Conservation (phyloP, 352 stramenopile genomes). For the Peronospora belbahrii region DNA sequence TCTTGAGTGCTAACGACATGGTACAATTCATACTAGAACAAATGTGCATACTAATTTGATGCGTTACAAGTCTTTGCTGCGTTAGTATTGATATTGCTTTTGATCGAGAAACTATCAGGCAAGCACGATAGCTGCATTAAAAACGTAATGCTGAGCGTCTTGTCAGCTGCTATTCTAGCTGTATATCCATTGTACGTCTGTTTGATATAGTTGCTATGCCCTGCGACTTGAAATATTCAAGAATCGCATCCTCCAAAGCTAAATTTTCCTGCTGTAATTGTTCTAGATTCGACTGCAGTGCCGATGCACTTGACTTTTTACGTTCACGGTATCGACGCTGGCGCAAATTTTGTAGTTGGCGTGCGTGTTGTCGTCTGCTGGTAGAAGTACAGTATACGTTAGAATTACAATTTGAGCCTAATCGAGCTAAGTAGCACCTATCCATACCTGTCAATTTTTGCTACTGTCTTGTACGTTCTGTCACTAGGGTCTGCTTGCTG, state of each 20-base stretch:
- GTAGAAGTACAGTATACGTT: no score
- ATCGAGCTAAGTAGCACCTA: neutral
- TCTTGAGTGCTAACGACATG: no score
- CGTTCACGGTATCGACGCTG: conserved; percentile 42
- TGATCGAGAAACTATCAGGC: neutral
- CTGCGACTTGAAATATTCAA: conserved; percentile 11
- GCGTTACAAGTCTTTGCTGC: no score
- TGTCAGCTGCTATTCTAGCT: neutral
- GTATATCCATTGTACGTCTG: neutral
- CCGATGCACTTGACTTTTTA: conserved; percentile 32
- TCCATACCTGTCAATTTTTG: conserved; percentile 8
- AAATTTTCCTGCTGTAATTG: conserved; percentile 47
- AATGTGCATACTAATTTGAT: no score
- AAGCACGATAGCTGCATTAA: neutral
- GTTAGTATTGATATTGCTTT: no score
- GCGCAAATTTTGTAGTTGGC: conserved; percentile 36
- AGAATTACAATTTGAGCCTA: no score
- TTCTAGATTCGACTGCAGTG: conserved; percentile 26
- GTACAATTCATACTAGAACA: no score
- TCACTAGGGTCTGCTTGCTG: neutral
- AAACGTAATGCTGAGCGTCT: neutral
- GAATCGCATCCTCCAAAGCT: conserved; percentile 34
- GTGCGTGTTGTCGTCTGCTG: conserved; percentile 24
- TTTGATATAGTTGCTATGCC: neutral
- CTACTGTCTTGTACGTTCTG: neutral